phyloP scores from a whole-genome alignment of 352 stramenopile species.

The Phytopythium cucurbitacearum region DNA sequence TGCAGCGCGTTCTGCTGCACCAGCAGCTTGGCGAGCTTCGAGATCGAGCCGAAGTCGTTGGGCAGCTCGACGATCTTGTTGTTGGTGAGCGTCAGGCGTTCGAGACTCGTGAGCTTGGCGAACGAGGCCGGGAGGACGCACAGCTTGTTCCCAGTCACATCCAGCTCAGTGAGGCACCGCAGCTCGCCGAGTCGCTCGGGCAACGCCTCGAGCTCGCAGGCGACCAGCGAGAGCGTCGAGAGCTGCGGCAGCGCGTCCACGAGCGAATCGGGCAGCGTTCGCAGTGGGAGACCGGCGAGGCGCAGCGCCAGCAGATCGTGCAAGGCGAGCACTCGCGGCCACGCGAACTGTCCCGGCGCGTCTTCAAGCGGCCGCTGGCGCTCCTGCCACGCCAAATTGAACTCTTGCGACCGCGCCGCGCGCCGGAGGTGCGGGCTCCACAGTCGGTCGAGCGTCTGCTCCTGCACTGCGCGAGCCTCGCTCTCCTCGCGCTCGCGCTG shows the following conservation, averaged over 20 bases:
- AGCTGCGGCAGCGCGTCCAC: constrained; percentile 23
- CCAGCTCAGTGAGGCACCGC: constrained; percentile 31
- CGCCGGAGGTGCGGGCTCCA: constrained; percentile 45
- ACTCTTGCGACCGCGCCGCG: constrained; percentile 33
- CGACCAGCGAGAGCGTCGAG: constrained; percentile 47
- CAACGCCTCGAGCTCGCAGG: constrained; percentile 33
- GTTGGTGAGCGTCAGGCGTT: constrained; percentile 39
- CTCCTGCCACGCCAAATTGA: constrained; percentile 72
- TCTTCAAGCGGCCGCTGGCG: background rate
- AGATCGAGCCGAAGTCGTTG: constrained; percentile 29
- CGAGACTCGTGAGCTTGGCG: constrained; percentile 27
- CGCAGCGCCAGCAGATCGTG: constrained; percentile 43
- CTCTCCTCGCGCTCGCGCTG: constrained; percentile 30
- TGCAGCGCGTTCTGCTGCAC: constrained; percentile 48
- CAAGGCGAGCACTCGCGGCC: constrained; percentile 36
- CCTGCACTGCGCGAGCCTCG: constrained; percentile 19
- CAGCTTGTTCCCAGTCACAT: constrained; percentile 64
- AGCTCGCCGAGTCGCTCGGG: constrained; percentile 41
- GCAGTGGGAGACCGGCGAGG: constrained; percentile 42
- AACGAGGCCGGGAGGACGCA: constrained; percentile 39
- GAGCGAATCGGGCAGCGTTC: constrained; percentile 26
- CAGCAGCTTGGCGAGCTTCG: constrained; percentile 36
- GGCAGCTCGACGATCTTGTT: constrained; percentile 49
- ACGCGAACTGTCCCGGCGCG: constrained; percentile 45
- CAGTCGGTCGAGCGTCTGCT: constrained; percentile 28